Base-by-base conservation (phyloP, 2,329 filamentous ascomycete genomes). In the Talaromyces islandicus region DNA sequence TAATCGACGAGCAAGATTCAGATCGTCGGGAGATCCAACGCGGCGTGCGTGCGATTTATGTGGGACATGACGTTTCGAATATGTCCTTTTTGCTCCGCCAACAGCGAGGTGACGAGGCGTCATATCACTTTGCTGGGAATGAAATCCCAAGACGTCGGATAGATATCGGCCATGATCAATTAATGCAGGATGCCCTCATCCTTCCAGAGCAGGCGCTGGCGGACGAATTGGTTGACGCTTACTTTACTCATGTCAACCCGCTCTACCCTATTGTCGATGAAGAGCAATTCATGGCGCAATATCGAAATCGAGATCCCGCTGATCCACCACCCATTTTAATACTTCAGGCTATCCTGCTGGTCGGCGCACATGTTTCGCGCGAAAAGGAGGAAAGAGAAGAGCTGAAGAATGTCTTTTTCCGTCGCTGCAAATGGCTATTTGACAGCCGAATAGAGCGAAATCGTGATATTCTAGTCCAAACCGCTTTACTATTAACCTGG, bases 61-160 rank as follows among this genome's bases (percentile, higher is more conserved):
- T 84, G 51, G 82, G 82, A 7, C 80, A 81, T 59, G 81, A 83
- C 63, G 77, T 82, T 61, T 84, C 82, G 35, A 84, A 84, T 61
- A 75, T 84, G 64, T 81, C 81, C 58, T 83, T 83, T 63, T 70
- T 84, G 48, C 77, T 84, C 29, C 78, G 80, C 12, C 81, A 83
- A 62, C 78, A 80, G 61, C 68, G 77, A 67, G 73, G 75, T 38
- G 70, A 70, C 59, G 73, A 76, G 60, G 73, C 75, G 50, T 59
- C 57, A 12, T 75, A 76, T 59, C 76, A 78, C 64, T 78, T 77
- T 62, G 73, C 76, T 5, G 73, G 74, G 50, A 77, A 77, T 63
- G 70, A 76, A 69, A 78, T 77, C 57, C 75, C 71, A 54, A 77
- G 67, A 63, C 78, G 65, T 58, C 77, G 75, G 58, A 66, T 77